phyloP scores from a whole-genome alignment of 495 filamentous ascomycete genomes.

The Aspergillus ostianus region DNA sequence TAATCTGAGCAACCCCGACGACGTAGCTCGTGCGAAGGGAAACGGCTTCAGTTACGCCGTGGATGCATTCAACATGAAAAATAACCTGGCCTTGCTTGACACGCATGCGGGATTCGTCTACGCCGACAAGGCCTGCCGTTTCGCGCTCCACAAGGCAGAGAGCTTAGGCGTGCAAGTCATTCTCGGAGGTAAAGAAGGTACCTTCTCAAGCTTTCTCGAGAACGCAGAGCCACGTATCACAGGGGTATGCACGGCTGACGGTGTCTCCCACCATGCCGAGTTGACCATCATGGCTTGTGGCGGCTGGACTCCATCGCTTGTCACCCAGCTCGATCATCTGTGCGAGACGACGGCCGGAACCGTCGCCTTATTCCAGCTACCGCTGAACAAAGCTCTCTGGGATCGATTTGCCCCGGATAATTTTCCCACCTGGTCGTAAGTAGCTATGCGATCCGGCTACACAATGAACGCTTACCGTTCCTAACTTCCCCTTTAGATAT shows the following conservation, averaged over 20 bases:
- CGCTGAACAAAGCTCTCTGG: slow-evolving; percentile 26
- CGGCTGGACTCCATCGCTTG: slow-evolving; percentile 68
- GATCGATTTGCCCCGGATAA: slow-evolving; percentile 16
- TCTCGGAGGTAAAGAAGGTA: slow-evolving; percentile 23
- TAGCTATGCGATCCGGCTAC: not conserved
- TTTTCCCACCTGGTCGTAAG: not conserved
- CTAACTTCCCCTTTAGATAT: slow-evolving; percentile 34
- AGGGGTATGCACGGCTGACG: slow-evolving; percentile 35
- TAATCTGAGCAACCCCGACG: slow-evolving; percentile 21
- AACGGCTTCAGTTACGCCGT: slow-evolving; percentile 30
- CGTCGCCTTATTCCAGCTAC: slow-evolving; percentile 35
- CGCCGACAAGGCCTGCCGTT: slow-evolving; percentile 44
- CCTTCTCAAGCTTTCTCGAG: slow-evolving; percentile 23
- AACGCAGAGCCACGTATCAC: slow-evolving; percentile 9
- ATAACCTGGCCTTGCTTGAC: slow-evolving; percentile 33
- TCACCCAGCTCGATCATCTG: slow-evolving; percentile 42
- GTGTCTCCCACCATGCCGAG: slow-evolving; percentile 46
- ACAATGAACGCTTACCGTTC: slow-evolving; percentile 18
- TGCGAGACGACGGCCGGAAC: slow-evolving; percentile 46
- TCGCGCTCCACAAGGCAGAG: slow-evolving; percentile 36
- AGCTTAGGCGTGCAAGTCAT: slow-evolving; percentile 35
- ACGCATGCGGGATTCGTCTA: slow-evolving; percentile 37
- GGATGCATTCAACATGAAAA: slow-evolving; percentile 26
- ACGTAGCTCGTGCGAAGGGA: slow-evolving; percentile 23
- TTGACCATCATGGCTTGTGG: slow-evolving; percentile 73